Base-by-base conservation (phyloP, 2,329 filamentous ascomycete species). In the Periconia sp. region DNA sequence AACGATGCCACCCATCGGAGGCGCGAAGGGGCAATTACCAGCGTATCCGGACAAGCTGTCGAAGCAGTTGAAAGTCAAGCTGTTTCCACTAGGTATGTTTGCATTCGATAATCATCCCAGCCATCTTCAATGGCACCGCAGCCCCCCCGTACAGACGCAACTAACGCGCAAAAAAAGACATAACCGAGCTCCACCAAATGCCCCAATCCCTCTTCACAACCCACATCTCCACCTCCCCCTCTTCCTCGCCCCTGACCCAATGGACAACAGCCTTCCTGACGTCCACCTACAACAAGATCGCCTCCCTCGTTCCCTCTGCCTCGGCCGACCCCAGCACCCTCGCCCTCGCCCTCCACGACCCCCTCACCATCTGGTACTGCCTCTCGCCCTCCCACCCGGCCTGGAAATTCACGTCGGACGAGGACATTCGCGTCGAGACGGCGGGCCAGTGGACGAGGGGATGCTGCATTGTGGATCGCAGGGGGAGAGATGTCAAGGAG, bases 401-500 rank as follows among this genome's bases (percentile, higher is more conserved):
- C 1, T 75, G 73, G 73, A 49, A 64, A 17, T 64, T 74, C 37
- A 61, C 57, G 13, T 52, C 60, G n/a, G 63, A 62, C 0, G 87
- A 95, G 69, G 94, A 99, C 66, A 86, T 99, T 42, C 81, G 94
- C 15, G 78, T 99, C 28, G 94, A 99, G 73, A 95, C 91, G 0
- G 75, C 82, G 2, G 94, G 92, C 2, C 94, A 97, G 74, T 99
- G 94, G 94, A 95, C 92, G 32, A 79, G 89, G 43, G 92, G 94
- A 1, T 92, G 94, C 85, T 92, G 91, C 63, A 79, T 97, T 22
- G 77, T 91, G 28, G 94, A 99, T 75, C 79, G 84, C 24, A 80
- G 94, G 31, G 71, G 73, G 25, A 73, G 83, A 40, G 76, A 73
- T 50, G 82, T 83, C 62, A 77, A 76, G 5, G 51, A 62, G 41